Conservation (phyloP, 352 stramenopile species). For the Albugo candida region DNA sequence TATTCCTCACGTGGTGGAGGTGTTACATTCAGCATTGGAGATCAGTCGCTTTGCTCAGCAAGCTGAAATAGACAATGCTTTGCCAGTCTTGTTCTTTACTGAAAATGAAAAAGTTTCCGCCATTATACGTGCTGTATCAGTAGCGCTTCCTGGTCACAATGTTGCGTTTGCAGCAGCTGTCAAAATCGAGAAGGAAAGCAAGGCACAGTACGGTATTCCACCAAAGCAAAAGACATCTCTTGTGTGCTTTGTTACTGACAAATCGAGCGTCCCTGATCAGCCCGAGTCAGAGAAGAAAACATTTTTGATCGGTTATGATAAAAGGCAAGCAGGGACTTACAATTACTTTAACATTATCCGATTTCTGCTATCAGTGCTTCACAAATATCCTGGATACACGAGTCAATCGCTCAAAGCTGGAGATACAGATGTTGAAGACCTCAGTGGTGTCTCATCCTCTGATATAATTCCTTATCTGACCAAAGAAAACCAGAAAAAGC, state of each 20-base stretch:
- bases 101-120: slow-evolving; percentile 24
- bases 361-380: slow-evolving; percentile 39
- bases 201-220: slow-evolving; percentile 34
- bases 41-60: slow-evolving; percentile 36
- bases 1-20: slow-evolving; percentile 24
- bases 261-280: slow-evolving; percentile 9
- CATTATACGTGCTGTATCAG: slow-evolving; percentile 34
- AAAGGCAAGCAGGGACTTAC: slow-evolving; percentile 39
- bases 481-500: slow-evolving; percentile 23
- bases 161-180: slow-evolving; percentile 29
- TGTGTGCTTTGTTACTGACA: slow-evolving; percentile 23
- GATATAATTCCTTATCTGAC: slow-evolving; percentile 25
- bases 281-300: slow-evolving; percentile 11
- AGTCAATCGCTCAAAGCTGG: slow-evolving; percentile 10
- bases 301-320: slow-evolving; percentile 51
- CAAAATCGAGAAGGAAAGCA: slow-evolving; percentile 30
- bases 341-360: slow-evolving; percentile 46
- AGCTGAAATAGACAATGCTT: slow-evolving; percentile 13
- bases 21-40: slow-evolving; percentile 24
- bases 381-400: slow-evolving; percentile 21
- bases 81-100: slow-evolving; percentile 47
- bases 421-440: slow-evolving; percentile 6
- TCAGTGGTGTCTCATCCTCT: slow-evolving; percentile 10
- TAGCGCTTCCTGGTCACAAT: slow-evolving; percentile 37
- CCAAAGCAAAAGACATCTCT: slow-evolving; percentile 18